Evolutionary conservation across 2,329 filamentous ascomycete species (phyloP).

Genomic region (Phyllosticta capitalensis): DNA sequence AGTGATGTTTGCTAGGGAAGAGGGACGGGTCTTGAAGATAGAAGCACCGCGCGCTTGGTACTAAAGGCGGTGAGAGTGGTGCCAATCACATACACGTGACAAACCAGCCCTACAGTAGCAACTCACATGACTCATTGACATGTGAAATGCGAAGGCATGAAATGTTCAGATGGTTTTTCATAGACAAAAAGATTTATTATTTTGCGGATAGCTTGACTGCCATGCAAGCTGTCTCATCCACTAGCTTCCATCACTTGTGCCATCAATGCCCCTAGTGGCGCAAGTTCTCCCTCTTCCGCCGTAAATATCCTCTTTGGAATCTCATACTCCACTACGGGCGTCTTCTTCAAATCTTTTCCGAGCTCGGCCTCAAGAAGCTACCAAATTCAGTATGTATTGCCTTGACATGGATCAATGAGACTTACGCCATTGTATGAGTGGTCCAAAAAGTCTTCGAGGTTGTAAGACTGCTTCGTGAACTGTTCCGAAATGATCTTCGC

Average conservation of each 20-base stretch:
- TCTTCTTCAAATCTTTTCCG: slow-evolving; percentile 71
- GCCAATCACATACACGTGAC: neutral
- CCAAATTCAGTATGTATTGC: neutral
- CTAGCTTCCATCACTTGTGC: slow-evolving; percentile 21
- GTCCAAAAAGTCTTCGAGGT: slow-evolving; percentile 93
- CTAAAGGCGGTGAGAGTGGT: neutral
- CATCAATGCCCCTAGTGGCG: slow-evolving; percentile 23
- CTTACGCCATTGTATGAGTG: slow-evolving; percentile 77
- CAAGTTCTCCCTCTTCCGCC: slow-evolving; percentile 22
- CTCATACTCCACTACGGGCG: slow-evolving; percentile 83
- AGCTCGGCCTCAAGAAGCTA: slow-evolving; percentile 79
- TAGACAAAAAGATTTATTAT: neutral
- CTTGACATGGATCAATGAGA: slow-evolving; percentile 16
- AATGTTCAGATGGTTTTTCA: neutral
- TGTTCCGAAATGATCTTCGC: slow-evolving; percentile 92
- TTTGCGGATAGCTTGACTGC: neutral
- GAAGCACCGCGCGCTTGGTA: neutral
- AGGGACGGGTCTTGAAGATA: neutral
- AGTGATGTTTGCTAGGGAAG: neutral
- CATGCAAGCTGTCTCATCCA: slow-evolving; percentile 11
- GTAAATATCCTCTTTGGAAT: slow-evolving; percentile 79
- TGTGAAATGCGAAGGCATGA: no score
- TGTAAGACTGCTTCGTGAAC: slow-evolving; percentile 92
- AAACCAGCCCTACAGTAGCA: slow-evolving; percentile 1
- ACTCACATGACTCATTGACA: no score